phyloP scores from a whole-genome alignment of 148 eudicot genomes.

The Silene latifolia region DNA sequence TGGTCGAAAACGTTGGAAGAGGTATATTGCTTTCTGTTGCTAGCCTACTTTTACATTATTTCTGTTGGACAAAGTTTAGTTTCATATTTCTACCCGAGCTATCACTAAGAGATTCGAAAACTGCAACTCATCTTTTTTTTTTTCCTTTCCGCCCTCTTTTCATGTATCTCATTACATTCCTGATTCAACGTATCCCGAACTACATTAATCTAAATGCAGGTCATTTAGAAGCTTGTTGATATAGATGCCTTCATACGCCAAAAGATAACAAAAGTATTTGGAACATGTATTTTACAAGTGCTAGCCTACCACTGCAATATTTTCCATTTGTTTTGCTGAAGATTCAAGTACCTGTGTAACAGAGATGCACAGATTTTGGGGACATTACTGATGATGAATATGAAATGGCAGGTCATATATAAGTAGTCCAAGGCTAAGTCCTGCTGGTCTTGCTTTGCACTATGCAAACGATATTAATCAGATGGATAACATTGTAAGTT shows the following conservation, averaged over 20 bases:
- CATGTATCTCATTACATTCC: not conserved
- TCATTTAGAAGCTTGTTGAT: constrained; percentile 93
- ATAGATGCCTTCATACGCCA: constrained; percentile 80
- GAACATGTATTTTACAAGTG: constrained; percentile 47
- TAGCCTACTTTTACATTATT: not conserved
- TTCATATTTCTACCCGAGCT: not conserved
- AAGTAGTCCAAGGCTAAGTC: constrained; percentile 60
- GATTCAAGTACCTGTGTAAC: too few relatives aligned
- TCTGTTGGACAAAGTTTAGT: too few relatives aligned
- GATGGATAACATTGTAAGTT: constrained; percentile 85
- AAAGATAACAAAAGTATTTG: constrained; percentile 68
- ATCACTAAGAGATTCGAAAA: not conserved
- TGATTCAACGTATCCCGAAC: not conserved
- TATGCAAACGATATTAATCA: constrained; percentile 85
- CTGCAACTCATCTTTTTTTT: not conserved
- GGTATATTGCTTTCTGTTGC: constrained; percentile 36
- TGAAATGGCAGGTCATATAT: constrained; percentile 48
- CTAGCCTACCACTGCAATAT: not conserved
- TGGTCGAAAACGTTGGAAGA: constrained; percentile 89
- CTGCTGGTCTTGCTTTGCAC: constrained; percentile 89
- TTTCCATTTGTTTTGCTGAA: not conserved
- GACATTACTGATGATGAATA: not conserved
- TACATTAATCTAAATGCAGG: too few relatives aligned
- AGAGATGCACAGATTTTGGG: not conserved
- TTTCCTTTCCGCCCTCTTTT: not conserved